A percentile compares a stretch with the other conserved stretches of the same genome.
Conservation (phyloP, 805 yeast species). For the Lachancea meyersii region DNA sequence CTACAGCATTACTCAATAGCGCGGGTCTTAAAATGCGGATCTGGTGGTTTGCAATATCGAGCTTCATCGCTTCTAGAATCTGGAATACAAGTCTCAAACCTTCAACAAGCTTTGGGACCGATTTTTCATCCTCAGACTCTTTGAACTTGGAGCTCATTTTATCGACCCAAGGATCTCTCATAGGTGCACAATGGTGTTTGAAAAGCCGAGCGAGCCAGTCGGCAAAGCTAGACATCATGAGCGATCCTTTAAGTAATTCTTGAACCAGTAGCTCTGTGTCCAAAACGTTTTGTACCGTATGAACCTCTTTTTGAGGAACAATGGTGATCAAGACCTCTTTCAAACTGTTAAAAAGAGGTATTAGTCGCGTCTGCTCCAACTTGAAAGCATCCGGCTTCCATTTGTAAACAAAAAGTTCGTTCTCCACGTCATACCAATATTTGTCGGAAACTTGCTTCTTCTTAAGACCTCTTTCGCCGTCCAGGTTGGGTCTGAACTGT, state of each 20-base stretch:
- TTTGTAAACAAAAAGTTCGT: conserved; percentile 50
- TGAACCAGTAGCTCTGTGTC: conserved; percentile 73
- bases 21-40: conserved; percentile 80
- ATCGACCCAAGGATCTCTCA: conserved; percentile 86
- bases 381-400: conserved; percentile 25
- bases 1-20: conserved; percentile 77
- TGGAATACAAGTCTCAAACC: conserved; percentile 75
- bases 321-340: conserved; percentile 68
- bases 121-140: conserved; percentile 37
- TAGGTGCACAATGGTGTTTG: conserved; percentile 90
- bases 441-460: conserved; percentile 70
- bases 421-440: conserved; percentile 74
- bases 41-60: conserved; percentile 93
- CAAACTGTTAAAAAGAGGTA: conserved; percentile 69
- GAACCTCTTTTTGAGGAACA: conserved; percentile 70
- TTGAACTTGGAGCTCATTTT: conserved; percentile 63
- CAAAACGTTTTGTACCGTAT: conserved; percentile 59
- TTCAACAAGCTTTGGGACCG: conserved; percentile 53
- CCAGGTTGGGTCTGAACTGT: conserved; percentile 85
- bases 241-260: conserved; percentile 63
- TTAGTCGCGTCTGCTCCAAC: conserved; percentile 43
- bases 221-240: conserved; percentile 64
- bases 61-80: conserved; percentile 87
- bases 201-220: conserved; percentile 71
- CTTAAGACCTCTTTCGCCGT: conserved; percentile 81